These are phyloP conservation scores for Talaromyces trachyspermus DNA, from an alignment of 495 filamentous ascomycete genomes.

Conservation along the genomic window DNA sequence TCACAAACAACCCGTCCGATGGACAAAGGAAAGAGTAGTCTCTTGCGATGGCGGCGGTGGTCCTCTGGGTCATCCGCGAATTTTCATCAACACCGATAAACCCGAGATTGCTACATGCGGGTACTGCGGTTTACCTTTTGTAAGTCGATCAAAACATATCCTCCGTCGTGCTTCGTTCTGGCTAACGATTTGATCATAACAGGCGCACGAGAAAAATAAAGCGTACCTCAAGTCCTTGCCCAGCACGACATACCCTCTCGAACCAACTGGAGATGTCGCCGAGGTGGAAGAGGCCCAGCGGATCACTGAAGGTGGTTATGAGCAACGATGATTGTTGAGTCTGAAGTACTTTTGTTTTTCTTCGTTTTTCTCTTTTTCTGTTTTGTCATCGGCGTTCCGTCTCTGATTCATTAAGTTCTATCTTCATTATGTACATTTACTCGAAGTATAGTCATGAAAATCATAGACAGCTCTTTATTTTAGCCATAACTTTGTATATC, in stretches of 20 bases:
- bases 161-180: background rate
- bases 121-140: conserved; percentile 94
- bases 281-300: conserved; percentile 50
- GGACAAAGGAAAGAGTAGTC: conserved; percentile 74
- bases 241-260: conserved; percentile 68
- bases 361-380: conserved; percentile 22
- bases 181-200: conserved; percentile 3
- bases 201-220: conserved; percentile 85
- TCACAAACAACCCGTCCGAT: conserved; percentile 89
- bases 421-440: conserved; percentile 9
- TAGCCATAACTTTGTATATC: background rate
- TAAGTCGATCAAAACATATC: conserved; percentile 48
- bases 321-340: conserved; percentile 38
- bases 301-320: conserved; percentile 43
- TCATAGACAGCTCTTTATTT: background rate
- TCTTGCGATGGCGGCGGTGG: conserved; percentile 93
- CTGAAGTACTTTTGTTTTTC: background rate
- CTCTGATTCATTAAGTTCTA: background rate
- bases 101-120: conserved; percentile 81
- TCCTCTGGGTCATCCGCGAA: conserved; percentile 78
- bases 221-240: conserved; percentile 74
- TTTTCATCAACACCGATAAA: conserved; percentile 98
- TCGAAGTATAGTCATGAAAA: conserved; percentile 3
- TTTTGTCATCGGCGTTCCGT: conserved; percentile 20
- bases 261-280: conserved; percentile 38